Percentiles rank a stretch among this genome's conserved stretches.
phyloP scores from a whole-genome alignment of 139 green algal species.

The Coelastrella sp. region DNA sequence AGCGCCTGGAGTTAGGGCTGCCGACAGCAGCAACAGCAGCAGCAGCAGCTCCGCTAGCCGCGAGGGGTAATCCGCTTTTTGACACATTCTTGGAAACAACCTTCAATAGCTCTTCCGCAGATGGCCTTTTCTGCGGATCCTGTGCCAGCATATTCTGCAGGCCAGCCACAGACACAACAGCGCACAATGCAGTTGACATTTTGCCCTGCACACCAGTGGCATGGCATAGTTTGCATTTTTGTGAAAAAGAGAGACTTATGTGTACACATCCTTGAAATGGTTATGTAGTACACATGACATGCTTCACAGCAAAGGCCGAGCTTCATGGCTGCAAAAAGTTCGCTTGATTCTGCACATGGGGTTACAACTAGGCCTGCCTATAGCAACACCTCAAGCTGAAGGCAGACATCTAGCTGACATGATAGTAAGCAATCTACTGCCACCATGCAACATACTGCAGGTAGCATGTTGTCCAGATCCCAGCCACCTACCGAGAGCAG shows the following conservation, averaged over 20 bases:
- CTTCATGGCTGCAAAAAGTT: neutral
- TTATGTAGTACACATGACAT: too few relatives aligned
- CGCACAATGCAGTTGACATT: neutral
- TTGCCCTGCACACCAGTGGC: too few relatives aligned
- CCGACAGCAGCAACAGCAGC: neutral
- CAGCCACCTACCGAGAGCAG: conserved; percentile 57
- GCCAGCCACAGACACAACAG: neutral
- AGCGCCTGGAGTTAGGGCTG: neutral
- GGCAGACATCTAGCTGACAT: too few relatives aligned
- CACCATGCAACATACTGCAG: neutral
- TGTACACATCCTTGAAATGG: too few relatives aligned
- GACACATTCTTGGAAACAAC: neutral
- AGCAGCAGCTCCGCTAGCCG: neutral
- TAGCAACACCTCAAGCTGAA: too few relatives aligned
- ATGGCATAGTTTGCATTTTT: too few relatives aligned
- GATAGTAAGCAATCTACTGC: neutral
- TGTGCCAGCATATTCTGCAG: conserved; percentile 67
- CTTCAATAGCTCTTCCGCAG: conserved; percentile 56
- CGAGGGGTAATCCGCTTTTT: conserved; percentile 22
- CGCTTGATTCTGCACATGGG: too few relatives aligned
- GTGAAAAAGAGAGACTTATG: too few relatives aligned
- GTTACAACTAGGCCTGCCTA: too few relatives aligned
- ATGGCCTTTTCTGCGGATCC: conserved; percentile 70
- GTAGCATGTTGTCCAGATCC: neutral
- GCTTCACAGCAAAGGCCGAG: neutral